Base-by-base conservation (phyloP, 257 asterid species). In the Solanum ossicruentum region DNA sequence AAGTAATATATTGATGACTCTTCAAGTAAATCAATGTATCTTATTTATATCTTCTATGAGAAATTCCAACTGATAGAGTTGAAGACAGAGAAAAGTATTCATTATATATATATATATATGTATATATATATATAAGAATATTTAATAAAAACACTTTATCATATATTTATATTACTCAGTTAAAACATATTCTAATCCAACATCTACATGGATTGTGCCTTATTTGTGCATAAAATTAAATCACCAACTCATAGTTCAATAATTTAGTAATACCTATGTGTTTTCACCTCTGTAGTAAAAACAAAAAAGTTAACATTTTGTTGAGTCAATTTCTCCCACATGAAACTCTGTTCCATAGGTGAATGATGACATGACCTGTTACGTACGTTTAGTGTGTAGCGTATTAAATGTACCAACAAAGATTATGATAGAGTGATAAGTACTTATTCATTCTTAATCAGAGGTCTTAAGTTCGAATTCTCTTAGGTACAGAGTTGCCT, bases 391-490 rank as follows among this genome's bases (percentile, higher is more conserved):
- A 43, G n/a, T n/a, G 58, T n/a, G n/a, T 26, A 21, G 7, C 58
- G 20, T 73, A 13, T 73, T 71, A 41, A 58, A 58, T 58, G 65
- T 70, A 28, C 32, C 32, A 26, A 26, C 2, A 28, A 28, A 28
- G 32, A 0, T 28, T 28, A 3, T 28, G 32, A 0, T 32, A 3
- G 36, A 32, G 3, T 32, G 36, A 1, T 32, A 32, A 32, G 36
- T 32, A 32, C 1, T 32, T 1, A 0, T 32, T 32, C 3, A 32
- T 32, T 0, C 3, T 32, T 32, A 32, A 32, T 0, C 0, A 32
- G 3, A 32, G 36, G 3, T 32, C 0, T 2, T 3, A 0, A 1
- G 3, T 32, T 32, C 36, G 36, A 32, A 3, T 32, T 3, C 0
- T 3, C 28, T 28, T 28, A 28, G 2, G 28, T 28, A 28, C 28